Base-by-base conservation (phyloP, 1,139 yeast species). In the Blastobotrys raffinosifermentans region DNA sequence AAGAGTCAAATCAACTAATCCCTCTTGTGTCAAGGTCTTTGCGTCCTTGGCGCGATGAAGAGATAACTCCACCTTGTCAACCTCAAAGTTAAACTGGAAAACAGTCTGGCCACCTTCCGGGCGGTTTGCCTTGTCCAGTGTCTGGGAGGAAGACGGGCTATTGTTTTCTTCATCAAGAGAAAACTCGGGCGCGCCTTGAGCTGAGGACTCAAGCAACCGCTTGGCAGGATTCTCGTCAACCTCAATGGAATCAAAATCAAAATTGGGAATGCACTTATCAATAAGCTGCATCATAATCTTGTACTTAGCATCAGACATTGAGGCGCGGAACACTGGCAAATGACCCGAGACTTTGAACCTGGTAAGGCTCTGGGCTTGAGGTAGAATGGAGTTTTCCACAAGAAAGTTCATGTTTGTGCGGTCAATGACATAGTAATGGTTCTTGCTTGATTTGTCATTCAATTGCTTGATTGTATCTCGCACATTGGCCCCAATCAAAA, bases 261-360 rank as follows among this genome's bases (percentile, higher is more conserved):
- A 64, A 34, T 72, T 65, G 1, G 96, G 96, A 13, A 89, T 69
- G 19, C 83, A 76, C 16, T 68, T 72, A 42, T 82, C 83, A 34
- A 87, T 64, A 32, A 91, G 66, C 40, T 79, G 76, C 89, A 91
- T 80, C 53, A 91, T 67, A 1, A 89, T 76, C 55, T 86, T 84
- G 62, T 93, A 93, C 54, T 93, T 96, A 49, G 79, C 81, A 56
- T 93, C 98, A 49, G 86, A 85, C 54, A 91, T 62, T 19, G 83
- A 72, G 6, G 93, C 76, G 22, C 70, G 69, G 44, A 93, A 70
- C 23, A 66, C 65, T 0, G 96, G 95, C n/a, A 93, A 72, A 45
- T 78, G 78, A 10, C 94, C 96, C 17, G 86, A 77, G 2, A 89
- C 65, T 52, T 75, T 79, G 47, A 86, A 69, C 48, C 73, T 75